Base-by-base conservation (phyloP, 805 yeast species). In the Maudiozyma bulderi region DNA sequence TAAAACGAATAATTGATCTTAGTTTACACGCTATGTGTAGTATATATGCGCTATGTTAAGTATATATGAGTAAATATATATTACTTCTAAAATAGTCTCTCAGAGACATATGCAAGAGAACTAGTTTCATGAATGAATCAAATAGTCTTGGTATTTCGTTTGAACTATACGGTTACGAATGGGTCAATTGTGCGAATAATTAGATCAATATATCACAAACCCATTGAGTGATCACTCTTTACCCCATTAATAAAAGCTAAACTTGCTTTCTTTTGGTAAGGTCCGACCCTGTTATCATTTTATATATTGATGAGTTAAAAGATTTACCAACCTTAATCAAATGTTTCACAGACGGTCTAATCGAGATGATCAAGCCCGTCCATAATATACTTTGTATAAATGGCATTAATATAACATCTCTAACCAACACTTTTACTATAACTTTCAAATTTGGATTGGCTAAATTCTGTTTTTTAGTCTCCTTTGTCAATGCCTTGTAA, bases 331-430 rank as follows among this genome's bases (percentile, higher is more conserved):
- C 31, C 3, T 10, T 8, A n/a, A 46, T 29, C 3, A 40, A 13
- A 8, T 38, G 28, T 6, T 49, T 45, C 28, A 68, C 39, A 65
- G 68, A 62, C 1, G 80, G 80, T 46, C 62, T 58, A 20, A 68
- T 50, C 8, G 66, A 50, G 1, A 77, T 60, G 20, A 76, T 56
- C 2, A 70, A 50, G 1, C 72, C 70, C 1, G 76, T 58, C 73
- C 73, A 77, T 14, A 73, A 37, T 41, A 76, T 65, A 15, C 82
- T 81, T 54, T 77, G 82, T 14, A 78, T 20, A 30, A 79, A 64
- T 3, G 84, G 82, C 74, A 78, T 71, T 26, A 78, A 8, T 4
- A 79, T 53, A 46, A 77, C 76, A 57, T 78, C 82, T 52, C 73
- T 73, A 9, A 76, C 40, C 2, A 79, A 61, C 1, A 80, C 81